Conservation (phyloP, 306 rosid species). For the Parietaria judaica region DNA sequence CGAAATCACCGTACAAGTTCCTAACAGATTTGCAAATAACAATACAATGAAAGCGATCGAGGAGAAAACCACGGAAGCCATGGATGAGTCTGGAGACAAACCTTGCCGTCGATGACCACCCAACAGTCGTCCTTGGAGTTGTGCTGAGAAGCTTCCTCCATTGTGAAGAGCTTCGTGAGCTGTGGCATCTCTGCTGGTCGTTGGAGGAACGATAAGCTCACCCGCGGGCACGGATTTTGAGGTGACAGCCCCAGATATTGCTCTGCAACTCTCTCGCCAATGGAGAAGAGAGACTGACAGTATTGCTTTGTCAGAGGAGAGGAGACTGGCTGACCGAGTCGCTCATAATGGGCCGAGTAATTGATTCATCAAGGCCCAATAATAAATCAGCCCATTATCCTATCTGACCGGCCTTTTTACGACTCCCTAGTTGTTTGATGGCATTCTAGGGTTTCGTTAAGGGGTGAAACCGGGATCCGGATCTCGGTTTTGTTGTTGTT, state of each 20-base stretch:
- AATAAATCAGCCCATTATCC: neutral
- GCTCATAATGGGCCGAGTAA: neutral
- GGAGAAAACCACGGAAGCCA: neutral
- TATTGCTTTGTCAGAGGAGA: neutral
- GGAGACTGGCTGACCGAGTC: neutral
- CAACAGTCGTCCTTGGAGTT: conserved; percentile 75
- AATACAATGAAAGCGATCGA: neutral
- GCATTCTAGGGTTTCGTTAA: too few relatives aligned
- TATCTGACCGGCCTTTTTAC: too few relatives aligned
- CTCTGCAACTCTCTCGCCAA: neutral
- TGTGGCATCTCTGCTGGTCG: conserved; percentile 44
- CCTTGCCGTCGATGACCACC: conserved; percentile 82
- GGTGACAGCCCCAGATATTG: conserved; percentile 1
- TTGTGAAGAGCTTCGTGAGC: conserved; percentile 44
- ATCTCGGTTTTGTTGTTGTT: too few relatives aligned
- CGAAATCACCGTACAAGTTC: too few relatives aligned
- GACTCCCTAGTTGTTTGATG: too few relatives aligned
- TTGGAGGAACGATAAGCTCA: neutral
- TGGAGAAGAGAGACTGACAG: neutral
- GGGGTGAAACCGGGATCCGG: too few relatives aligned
- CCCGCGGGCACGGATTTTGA: neutral
- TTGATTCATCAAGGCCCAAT: neutral
- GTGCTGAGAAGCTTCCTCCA: conserved; percentile 58
- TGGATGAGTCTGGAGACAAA: conserved; percentile 12
- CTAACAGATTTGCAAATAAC: neutral